Base-by-base conservation (phyloP, 75 land plant species). In the Selaginella moellendorffii region DNA sequence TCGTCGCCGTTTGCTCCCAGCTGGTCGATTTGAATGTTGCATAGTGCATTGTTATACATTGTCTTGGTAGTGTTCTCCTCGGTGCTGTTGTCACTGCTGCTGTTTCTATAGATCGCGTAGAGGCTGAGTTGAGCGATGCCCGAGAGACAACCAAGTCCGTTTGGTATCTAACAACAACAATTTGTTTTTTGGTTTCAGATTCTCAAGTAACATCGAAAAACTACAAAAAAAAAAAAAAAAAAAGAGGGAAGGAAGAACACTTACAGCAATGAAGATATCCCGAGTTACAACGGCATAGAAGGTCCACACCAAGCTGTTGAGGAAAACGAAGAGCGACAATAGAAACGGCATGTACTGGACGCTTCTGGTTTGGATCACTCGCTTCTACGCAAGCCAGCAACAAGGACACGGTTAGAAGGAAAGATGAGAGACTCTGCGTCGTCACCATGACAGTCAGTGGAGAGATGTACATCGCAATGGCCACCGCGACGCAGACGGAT, bases 261-360 rank as follows among this genome's bases (percentile, higher is more conserved):
- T 68, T 46, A 68, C 72, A 24, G 63, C 72, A 36, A 68, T 26
- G 30, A 71, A 54, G 14, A 68, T 53, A 62, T 67, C 72, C 10
- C 26, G 29, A 9, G 79, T 70, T 0, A 87, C 64, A 0, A 76
- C 1, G 0, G 91, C 53, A 67, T 87, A 88, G 1, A 21, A 42
- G 17, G 76, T 61, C 93, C 93, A 88, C 14, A 74, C 66, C 5
- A 74, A 70, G 10, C 72, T 88, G 53, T 86, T 88, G 68, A 86
- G 78, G 54, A 83, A 83, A 21, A 86, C 74, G 65, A 88, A 88
- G 71, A 88, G 76, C 2, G 90, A 83, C 22, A 88, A 77, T 12
- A 63, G 75, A 63, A 87, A 87, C 2, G 91, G 91, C 91, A 87
- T 85, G 79, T 53, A 87, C 73, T 85, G 81, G 59, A 87, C 90